phyloP scores from a whole-genome alignment of 176 grass and related monocot genomes.

The Cenchrus fungigraminus region DNA sequence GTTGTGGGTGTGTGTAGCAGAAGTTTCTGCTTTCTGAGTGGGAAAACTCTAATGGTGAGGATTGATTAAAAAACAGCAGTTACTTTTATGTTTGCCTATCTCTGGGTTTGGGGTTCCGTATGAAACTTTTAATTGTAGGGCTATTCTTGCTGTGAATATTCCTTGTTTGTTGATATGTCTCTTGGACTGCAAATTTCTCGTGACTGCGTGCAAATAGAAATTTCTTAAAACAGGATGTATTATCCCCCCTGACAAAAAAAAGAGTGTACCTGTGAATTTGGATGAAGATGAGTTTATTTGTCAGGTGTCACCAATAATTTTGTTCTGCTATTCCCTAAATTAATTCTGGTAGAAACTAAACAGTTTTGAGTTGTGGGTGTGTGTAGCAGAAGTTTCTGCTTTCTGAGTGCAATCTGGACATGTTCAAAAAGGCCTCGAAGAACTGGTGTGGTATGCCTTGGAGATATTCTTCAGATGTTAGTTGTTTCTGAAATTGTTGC shows the following conservation, averaged over 20 bases:
- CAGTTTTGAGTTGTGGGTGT: not conserved
- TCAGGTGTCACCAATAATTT: not conserved
- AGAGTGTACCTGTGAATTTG: not conserved
- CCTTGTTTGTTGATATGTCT: not conserved
- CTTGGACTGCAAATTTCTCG: not conserved
- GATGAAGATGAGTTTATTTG: not conserved
- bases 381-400: not conserved
- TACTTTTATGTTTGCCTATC: not conserved
- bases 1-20: not conserved
- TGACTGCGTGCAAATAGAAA: not conserved
- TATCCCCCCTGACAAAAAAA: not conserved
- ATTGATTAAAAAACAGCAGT: not conserved
- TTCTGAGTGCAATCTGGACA: not conserved
- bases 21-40: not conserved
- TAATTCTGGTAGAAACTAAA: not conserved
- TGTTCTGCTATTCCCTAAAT: not conserved
- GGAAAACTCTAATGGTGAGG: not conserved
- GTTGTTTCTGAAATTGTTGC: not conserved
- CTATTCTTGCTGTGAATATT: not conserved
- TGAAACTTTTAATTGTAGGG: not conserved
- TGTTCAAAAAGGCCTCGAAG: not conserved
- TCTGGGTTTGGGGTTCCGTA: not conserved
- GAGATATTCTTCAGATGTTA: no score
- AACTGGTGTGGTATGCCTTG: no score
- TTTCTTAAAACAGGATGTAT: not conserved